Base-by-base conservation (phyloP, 306 rosid genomes). In the Cicer arietinum region DNA sequence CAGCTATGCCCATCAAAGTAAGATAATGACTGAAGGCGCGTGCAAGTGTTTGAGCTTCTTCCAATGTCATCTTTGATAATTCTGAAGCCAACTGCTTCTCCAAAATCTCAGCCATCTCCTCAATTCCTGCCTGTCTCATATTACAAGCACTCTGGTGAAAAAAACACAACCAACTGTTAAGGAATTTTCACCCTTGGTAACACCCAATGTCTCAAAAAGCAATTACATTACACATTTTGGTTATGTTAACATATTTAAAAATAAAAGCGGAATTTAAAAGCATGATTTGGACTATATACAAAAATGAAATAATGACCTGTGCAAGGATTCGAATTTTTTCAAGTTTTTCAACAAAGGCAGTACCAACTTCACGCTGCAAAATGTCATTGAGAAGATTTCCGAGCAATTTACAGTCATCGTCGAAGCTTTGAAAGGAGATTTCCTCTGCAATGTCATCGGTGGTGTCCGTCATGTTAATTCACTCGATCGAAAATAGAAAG, bases 381-480 rank as follows among this genome's bases (percentile, higher is more conserved):
- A 93, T 85, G 16, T 93, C 98, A 2, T 77, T 78, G 59, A 93
- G 96, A 41, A 93, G 89, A 79, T 80, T 93, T 0, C 92, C 90
- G 0, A 93, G 97, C 83, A 93, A 76, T 50, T 35, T 91, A 44
- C 96, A 93, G 66, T 91, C 97, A 47, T 91, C 98, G 0, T 93
- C 92, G 44, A 88, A 89, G 88, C 83, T 84, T 84, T 93, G 97
- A 71, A 93, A 91, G 12, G 94, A 89, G 67, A 93, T 91, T 71
- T 93, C 98, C 83, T 91, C 97, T 0, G 94, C 97, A 45, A 91
- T 88, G 12, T 93, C 98, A 37, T 93, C 98, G 1, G 96, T 93
- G 7, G 88, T 88, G 84, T 93, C 98, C 77, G 98, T 87, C 98
- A 93, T 93, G 70, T 25, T 25, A 25, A 25, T 70, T 8, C 43